Conservation (phyloP, 768 basidiomycete species). For the Tricholoma flavovirens region DNA sequence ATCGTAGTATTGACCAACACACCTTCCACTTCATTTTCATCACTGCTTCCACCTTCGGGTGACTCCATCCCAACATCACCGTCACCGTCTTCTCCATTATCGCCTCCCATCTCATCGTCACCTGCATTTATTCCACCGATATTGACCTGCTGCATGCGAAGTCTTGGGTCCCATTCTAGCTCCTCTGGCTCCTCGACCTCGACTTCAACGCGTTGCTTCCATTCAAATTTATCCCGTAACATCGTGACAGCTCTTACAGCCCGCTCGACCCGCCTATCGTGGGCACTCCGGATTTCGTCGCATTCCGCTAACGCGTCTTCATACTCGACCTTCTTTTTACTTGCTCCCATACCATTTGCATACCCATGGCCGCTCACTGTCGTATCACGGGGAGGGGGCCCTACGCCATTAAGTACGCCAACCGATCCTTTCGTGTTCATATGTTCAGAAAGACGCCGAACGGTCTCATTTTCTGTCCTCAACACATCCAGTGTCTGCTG, state of each 20-base stretch:
- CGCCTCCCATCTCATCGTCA: constrained; percentile 15
- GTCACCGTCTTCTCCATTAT: constrained; percentile 12
- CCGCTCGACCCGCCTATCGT: constrained; percentile 71
- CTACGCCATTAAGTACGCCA: constrained; percentile 37
- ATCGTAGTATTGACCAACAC: constrained; percentile 21
- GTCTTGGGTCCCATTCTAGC: constrained; percentile 61
- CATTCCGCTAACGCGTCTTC: constrained; percentile 66
- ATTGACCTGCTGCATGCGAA: constrained; percentile 9
- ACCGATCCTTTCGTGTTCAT: constrained; percentile 56
- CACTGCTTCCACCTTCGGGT: constrained; percentile 14
- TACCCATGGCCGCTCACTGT: constrained; percentile 6
- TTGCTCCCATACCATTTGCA: not conserved
- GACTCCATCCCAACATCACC: constrained; percentile 18
- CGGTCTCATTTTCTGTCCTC: constrained; percentile 63
- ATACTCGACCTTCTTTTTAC: constrained; percentile 40
- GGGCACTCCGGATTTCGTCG: constrained; percentile 57
- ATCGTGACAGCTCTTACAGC: constrained; percentile 76
- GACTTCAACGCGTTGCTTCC: constrained; percentile 76
- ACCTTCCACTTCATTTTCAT: constrained; percentile 26
- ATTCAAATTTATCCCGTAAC: constrained; percentile 75
- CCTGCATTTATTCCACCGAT: constrained; percentile 17
- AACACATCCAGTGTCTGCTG: constrained; percentile 78
- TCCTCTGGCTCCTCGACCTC: constrained; percentile 78
- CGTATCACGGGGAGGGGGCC: constrained; percentile 23
- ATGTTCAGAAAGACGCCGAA: constrained; percentile 61